Evolutionary conservation across 164 flowering plant genomes (phyloP), one percentile per base, ranked within the genome.

Genomic region (Aristolochia contorta): DNA sequence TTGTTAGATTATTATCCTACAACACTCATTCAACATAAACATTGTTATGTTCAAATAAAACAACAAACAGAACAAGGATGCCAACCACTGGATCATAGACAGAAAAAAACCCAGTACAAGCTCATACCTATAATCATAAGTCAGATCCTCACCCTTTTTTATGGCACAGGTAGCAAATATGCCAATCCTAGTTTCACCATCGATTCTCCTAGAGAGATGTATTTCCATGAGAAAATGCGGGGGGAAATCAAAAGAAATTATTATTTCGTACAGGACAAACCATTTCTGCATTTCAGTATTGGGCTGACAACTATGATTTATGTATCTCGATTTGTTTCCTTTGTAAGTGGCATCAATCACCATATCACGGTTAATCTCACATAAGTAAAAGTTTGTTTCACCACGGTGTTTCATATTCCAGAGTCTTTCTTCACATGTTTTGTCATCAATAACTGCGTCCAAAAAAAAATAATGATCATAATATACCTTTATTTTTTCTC

Each of bases 261-360:
- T 16, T 27, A 19, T 13, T 62, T 21, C 2, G 50, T 30, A 27
- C 30, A 12, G 33, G 10, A 16, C 41, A 54, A 56, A 91, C 99
- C 99, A 94, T 84, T 94, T 94, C 71, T 91, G 99, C 99, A 94
- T 91, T 79, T 94, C 96, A 16, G 97, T 91, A 65, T 94, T 94
- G 43, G 99, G 99, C 60, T 73, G 77, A 74, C 99, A 94, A 74
- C 99, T 91, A 71, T 94, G 99, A 64, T 94, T 94, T 58, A 94
- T 91, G 67, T 80, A 94, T 87, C 99, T 82, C 24, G 99, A 94
- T 64, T 84, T 85, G 72, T 94, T 94, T 77, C 97, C 99, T 76
- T 89, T 94, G 79, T 76, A 85, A 59, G 99, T 88, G 27, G 99
- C 99, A 79, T 94, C 99, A 79, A 94, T 94, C 57, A 94, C 97